A percentile compares a stretch with the other conserved stretches of the same genome.
Conservation (phyloP, 2,329 filamentous ascomycete species). For the Paecilomyces sp. region DNA sequence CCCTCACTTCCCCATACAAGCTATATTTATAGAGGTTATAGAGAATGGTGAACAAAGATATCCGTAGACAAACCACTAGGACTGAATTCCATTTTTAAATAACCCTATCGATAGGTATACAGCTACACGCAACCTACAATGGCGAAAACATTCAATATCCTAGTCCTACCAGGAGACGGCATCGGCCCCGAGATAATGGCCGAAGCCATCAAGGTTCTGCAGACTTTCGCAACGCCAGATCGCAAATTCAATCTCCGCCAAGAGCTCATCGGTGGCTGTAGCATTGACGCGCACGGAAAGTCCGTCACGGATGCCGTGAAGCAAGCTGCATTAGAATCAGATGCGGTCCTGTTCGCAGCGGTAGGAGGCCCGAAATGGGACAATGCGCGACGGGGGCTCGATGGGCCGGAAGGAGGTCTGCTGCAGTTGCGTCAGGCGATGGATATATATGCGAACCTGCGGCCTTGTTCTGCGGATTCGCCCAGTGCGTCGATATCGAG, state of each 20-base stretch:
- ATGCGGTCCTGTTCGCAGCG: constrained; percentile 80
- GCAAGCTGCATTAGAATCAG: constrained; percentile 66
- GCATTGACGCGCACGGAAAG: constrained; percentile 69
- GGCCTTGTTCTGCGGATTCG: constrained; percentile 71
- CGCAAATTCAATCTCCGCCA: constrained; percentile 75
- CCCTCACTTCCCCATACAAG: neutral
- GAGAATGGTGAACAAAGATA: too few relatives aligned
- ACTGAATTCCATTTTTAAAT: neutral
- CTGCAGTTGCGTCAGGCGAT: constrained; percentile 81
- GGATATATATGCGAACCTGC: constrained; percentile 81
- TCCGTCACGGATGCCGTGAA: constrained; percentile 75
- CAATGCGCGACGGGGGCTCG: constrained; percentile 52
- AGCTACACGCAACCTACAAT: constrained; percentile 4
- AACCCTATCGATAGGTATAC: neutral
- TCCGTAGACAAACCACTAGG: too few relatives aligned
- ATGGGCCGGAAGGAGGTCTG: constrained; percentile 82
- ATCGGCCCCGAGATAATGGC: constrained; percentile 65
- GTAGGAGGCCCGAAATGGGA: constrained; percentile 94
- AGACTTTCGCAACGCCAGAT: constrained; percentile 60
- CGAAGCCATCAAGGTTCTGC: constrained; percentile 56
- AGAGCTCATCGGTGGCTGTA: constrained; percentile 77
- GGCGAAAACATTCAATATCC: constrained; percentile 55
- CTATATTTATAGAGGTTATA: neutral
- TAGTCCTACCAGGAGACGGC: constrained; percentile 70
- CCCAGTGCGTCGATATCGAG: constrained; percentile 63